Evolutionary conservation across 352 stramenopile species (phyloP).

Genomic region (Thraustochytrium sp.): DNA sequence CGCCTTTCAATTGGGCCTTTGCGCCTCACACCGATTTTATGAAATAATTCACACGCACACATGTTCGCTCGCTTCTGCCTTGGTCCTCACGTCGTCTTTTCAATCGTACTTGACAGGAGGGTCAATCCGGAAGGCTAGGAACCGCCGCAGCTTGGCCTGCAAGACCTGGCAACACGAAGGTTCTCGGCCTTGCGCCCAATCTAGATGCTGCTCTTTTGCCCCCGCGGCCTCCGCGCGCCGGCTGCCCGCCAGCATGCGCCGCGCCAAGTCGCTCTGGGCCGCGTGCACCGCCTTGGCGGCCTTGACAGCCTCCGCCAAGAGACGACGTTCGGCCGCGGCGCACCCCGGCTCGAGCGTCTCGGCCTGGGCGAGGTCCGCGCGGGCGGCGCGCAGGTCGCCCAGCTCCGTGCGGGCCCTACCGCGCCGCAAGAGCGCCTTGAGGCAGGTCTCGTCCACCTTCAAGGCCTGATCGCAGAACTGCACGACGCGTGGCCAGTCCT

Average conservation of each 20-base stretch:
- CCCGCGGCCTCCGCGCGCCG: too few species aligned
- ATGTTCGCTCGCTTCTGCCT: too few species aligned
- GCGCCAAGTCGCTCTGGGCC: neutral
- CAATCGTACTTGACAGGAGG: constrained; percentile 31
- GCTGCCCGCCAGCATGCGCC: neutral
- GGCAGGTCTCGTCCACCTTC: neutral
- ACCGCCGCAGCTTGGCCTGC: neutral
- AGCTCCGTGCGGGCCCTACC: neutral
- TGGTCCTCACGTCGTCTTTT: too few species aligned
- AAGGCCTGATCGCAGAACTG: constrained; percentile 14
- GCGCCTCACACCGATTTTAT: neutral
- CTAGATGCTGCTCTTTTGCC: too few species aligned
- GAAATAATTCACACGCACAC: too few species aligned
- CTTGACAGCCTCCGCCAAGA: neutral
- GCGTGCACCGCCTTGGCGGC: neutral
- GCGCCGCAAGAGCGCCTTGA: neutral
- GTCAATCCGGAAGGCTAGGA: neutral
- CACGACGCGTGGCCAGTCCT: neutral
- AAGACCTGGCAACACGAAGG: neutral
- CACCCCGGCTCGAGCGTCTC: neutral
- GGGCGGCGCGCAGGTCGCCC: neutral
- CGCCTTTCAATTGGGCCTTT: too few species aligned
- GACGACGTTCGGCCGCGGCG: neutral
- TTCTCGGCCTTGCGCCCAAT: too few species aligned
- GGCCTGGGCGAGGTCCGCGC: neutral